Evolutionary conservation across 345 rosid genomes (phyloP), one percentile per base, ranked within the genome.

Genomic region (Eucalyptus regnans): DNA sequence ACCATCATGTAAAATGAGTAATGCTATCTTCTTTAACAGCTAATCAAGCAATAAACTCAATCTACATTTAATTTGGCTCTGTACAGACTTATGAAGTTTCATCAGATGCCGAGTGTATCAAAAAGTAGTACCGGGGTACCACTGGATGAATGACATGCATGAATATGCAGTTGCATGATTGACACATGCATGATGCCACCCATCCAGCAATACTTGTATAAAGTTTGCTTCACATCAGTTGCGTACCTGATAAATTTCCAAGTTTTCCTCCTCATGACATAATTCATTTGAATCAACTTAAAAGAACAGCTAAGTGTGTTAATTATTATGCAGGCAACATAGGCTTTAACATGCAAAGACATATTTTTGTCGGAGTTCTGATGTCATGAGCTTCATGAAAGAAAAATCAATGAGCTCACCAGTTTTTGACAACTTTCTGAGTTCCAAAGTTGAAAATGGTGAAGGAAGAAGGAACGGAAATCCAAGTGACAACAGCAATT

Each of bases 391-490:
- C 52, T 20, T 54, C 48, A 76, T 41, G 48, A 76, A 76, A 76
- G 48, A 23, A 41, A 33, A 48, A 90, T 43, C 64, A 87, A 25
- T 15, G 16, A 66, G 68, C 94, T 92, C 90, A 96, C 96, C 96
- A 96, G 93, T 92, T 95, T 91, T 96, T 93, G 37, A 96, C 98
- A 90, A 64, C 92, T 92, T 96, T 96, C 93, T 94, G 96, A 71
- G 89, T 87, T 88, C 98, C 98, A 62, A 96, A 96, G 89, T 95
- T 93, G 93, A 91, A 96, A 90, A 95, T 95, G 87, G 98, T 95
- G 92, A 96, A 96, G 88, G 96, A 92, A 50, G 95, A 92, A 31
- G 97, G 96, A 76, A 96, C 92, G 33, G 96, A 93, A 80, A 95
- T 27, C 92, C 92, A 95, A 87, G 95, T 94, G 89, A 92, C 94